Evolutionary conservation across 805 yeast genomes (phyloP), one percentile per base, ranked within the genome.

Genomic region (Yamadazyma phyllophila): DNA sequence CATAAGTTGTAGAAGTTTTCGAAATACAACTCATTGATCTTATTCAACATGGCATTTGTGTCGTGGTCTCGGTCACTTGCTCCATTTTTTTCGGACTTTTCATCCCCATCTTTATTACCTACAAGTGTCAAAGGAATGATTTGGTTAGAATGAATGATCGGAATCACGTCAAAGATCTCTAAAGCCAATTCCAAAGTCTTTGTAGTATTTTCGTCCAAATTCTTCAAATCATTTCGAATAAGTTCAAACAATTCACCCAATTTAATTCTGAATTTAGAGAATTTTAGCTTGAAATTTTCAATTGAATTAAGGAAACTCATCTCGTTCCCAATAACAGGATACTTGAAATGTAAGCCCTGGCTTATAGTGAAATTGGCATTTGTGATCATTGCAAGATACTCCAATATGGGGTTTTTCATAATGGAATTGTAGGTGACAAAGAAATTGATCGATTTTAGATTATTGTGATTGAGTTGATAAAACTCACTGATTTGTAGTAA

Each of bases 401-500:
- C 84, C 34, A 87, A 61, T 20, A 86, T 61, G 2, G 88, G 87
- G 49, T 84, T 88, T 49, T 85, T 72, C 26, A 85, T 70, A 1
- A 89, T 88, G 4, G 90, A 81, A 39, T 85, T 81, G 61, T 85
- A 89, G 12, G 85, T 69, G 9, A 86, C 61, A 55, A 87, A 80
- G 7, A 87, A 59, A 50, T 84, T 77, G 36, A 84, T 76, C 42
- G 83, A 77, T 49, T 65, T 60, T n/a, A 44, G 41, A 32, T 46
- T 49, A 29, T 45, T 36, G 20, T 45, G 42, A 39, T 46, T 48
- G 3, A 41, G 29, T n/a, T 52, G 48, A 46, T 64, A 64, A 42
- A 86, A 68, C 59, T 78, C 83, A 3, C 92, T 91, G 33, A 87
- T 65, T 59, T 86, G 94, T 42, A 84, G 62, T 48, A 84, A 62